A percentile compares a stretch with the other conserved stretches of the same genome.
Conservation (phyloP, 2,329 filamentous ascomycete species). For the Sclerotinia trifoliorum region DNA sequence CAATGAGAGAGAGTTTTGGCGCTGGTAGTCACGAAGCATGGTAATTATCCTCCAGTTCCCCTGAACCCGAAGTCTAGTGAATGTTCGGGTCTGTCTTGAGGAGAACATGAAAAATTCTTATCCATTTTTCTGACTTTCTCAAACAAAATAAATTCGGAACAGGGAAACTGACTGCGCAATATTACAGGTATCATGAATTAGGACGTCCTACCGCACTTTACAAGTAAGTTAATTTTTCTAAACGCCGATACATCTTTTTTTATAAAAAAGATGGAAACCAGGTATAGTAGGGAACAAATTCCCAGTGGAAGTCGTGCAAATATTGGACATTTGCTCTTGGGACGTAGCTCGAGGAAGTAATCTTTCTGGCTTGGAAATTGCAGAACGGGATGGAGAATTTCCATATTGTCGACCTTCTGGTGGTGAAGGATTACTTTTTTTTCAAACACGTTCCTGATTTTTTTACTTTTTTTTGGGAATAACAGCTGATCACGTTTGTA, state of each 20-base stretch:
- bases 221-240: conserved; percentile 24
- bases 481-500: not conserved
- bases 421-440: not conserved
- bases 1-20: not conserved
- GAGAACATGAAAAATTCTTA: not conserved
- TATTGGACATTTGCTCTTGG: not conserved
- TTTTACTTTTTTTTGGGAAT: not conserved
- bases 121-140: not conserved
- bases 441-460: not conserved
- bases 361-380: too few relatives aligned
- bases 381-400: too few relatives aligned
- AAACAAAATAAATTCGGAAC: not conserved
- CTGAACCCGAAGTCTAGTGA: not conserved
- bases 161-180: not conserved
- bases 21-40: not conserved
- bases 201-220: conserved; percentile 33
- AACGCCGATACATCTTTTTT: not conserved
- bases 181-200: conserved; percentile 30
- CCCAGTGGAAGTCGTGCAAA: not conserved
- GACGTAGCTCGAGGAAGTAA: not conserved
- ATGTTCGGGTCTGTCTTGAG: not conserved
- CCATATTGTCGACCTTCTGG: too few relatives aligned
- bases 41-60: not conserved
- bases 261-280: not conserved
- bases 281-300: not conserved